Evolutionary conservation across 208 protist genomes (phyloP).

Genomic region (Entamoeba moshkovskii): DNA sequence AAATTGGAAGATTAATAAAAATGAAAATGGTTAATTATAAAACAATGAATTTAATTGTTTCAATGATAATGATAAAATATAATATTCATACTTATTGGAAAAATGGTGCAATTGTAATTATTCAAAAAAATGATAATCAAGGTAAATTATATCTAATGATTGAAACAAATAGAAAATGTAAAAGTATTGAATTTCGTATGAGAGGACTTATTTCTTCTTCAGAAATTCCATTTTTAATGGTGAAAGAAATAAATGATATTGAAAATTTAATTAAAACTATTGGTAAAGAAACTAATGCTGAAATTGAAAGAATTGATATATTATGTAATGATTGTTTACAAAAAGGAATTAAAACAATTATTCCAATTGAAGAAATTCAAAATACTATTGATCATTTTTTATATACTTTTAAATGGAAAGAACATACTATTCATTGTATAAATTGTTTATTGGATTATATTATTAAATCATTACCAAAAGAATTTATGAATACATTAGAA

Average conservation of each 20-base stretch:
- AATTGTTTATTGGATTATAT: not conserved
- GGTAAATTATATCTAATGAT: not conserved
- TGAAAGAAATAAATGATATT: not conserved
- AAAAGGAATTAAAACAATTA: not conserved
- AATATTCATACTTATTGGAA: not conserved
- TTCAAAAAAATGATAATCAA: not conserved
- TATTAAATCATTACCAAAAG: not conserved
- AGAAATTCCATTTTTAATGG: not conserved
- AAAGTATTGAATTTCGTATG: not conserved
- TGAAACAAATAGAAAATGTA: too few relatives aligned
- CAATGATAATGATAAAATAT: not conserved
- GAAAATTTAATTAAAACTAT: not conserved
- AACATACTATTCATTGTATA: not conserved
- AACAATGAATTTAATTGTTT: too few relatives aligned
- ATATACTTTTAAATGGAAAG: not conserved
- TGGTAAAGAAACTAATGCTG: not conserved
- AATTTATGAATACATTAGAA: not conserved
- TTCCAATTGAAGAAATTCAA: not conserved
- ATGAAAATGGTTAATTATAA: not conserved
- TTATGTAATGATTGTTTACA: not conserved
- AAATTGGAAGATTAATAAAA: not conserved
- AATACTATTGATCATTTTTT: not conserved
- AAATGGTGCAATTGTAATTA: not conserved
- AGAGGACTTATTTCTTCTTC: not conserved
- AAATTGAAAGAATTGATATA: not conserved